Conservation (phyloP, 257 asterid genomes). For the Salvia hispanica region DNA sequence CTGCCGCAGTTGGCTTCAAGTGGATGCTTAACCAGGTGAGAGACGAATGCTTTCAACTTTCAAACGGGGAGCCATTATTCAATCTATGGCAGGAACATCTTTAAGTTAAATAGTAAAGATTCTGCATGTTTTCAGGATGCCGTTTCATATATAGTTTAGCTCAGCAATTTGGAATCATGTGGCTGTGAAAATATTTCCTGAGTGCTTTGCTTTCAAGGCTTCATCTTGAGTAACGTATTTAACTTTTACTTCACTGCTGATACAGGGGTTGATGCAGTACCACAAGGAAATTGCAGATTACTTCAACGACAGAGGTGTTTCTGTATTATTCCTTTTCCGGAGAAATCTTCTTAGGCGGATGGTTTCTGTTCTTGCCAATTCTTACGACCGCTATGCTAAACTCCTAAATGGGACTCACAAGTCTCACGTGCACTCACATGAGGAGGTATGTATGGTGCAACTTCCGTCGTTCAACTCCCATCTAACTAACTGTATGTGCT, state of each 20-base stretch:
- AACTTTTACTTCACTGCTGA: neutral
- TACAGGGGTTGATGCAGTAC: slow-evolving; percentile 67
- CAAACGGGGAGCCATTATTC: neutral
- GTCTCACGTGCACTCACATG: slow-evolving; percentile 73
- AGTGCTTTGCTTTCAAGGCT: neutral
- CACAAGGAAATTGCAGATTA: slow-evolving; percentile 61
- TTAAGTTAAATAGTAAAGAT: neutral
- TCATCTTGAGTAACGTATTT: slow-evolving; percentile 6
- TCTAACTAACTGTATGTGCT: neutral
- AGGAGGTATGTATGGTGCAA: slow-evolving; percentile 52
- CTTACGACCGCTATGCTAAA: slow-evolving; percentile 64
- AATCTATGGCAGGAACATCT: neutral
- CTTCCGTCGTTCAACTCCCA: neutral
- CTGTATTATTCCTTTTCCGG: slow-evolving; percentile 64
- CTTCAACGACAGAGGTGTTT: slow-evolving; percentile 58
- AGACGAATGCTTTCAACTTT: neutral
- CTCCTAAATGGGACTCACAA: slow-evolving; percentile 76
- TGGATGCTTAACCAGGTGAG: slow-evolving; percentile 98
- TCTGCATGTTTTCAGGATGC: neutral
- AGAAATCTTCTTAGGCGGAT: slow-evolving; percentile 68
- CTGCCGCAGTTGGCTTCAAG: slow-evolving; percentile 91
- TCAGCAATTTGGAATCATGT: neutral
- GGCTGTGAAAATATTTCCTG: neutral
- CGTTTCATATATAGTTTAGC: neutral
- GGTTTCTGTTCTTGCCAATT: slow-evolving; percentile 72